Percentiles rank a stretch among this genome's conserved stretches.
These are phyloP conservation scores for Aspergillus proliferans DNA, from an alignment of 2,329 filamentous ascomycete species.

Conservation along the genomic window DNA sequence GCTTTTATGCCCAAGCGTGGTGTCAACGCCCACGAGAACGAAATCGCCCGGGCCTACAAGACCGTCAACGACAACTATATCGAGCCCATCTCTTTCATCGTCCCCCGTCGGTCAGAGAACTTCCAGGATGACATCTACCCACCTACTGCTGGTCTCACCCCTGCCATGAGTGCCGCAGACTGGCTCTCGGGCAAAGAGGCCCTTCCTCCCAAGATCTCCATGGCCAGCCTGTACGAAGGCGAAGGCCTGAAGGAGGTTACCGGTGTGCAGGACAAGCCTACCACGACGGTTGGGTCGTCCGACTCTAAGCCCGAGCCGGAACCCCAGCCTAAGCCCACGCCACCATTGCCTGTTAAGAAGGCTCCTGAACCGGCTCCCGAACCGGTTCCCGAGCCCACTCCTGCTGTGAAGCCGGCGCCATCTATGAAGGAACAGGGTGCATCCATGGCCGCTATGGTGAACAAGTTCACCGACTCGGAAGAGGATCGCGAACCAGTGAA, in stretches of 20 bases:
- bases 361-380: constrained; percentile 11
- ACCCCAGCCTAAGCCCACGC: constrained; percentile 42
- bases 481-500: constrained; percentile 52
- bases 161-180: constrained; percentile 71
- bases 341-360: constrained; percentile 28
- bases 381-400: constrained; percentile 26
- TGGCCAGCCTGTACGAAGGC: constrained; percentile 87
- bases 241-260: constrained; percentile 69
- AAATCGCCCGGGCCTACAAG: constrained; percentile 93
- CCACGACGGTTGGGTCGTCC: constrained; percentile 31
- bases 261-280: constrained; percentile 36
- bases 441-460: constrained; percentile 78
- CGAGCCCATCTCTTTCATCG: constrained; percentile 95
- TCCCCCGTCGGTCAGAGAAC: constrained; percentile 83
- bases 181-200: constrained; percentile 83
- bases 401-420: constrained; percentile 50
- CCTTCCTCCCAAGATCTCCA: constrained; percentile 82
- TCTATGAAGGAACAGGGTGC: constrained; percentile 78
- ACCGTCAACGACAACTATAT: constrained; percentile 92
- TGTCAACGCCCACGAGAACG: constrained; percentile 94
- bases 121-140: constrained; percentile 98
- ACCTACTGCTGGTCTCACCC: constrained; percentile 70
- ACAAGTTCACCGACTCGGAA: constrained; percentile 74
- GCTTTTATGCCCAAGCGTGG: constrained; percentile 93
- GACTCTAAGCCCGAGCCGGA: constrained; percentile 46